Evolutionary conservation across 208 protist genomes (phyloP).

Genomic region (Porcisia hertigi): DNA sequence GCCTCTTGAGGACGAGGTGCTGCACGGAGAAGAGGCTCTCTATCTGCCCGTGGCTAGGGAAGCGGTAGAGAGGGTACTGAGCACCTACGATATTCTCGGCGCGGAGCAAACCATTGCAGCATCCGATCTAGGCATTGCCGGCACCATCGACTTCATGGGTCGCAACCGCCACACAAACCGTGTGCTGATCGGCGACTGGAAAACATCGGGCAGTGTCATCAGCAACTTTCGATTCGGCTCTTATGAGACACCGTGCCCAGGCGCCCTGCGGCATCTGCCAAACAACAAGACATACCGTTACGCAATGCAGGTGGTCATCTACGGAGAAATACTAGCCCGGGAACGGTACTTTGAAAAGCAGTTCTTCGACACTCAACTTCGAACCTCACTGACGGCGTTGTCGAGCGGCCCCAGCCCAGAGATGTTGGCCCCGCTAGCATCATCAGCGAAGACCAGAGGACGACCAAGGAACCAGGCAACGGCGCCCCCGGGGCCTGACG

Average conservation of each 20-base stretch:
- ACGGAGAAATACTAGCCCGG: slow-evolving; percentile 70
- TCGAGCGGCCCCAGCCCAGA: neutral
- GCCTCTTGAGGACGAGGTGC: slow-evolving; percentile 38
- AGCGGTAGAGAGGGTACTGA: slow-evolving; percentile 53
- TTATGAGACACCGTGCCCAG: slow-evolving; percentile 69
- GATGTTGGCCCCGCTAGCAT: neutral
- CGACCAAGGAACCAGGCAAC: neutral
- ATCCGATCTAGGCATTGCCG: slow-evolving; percentile 65
- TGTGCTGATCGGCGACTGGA: slow-evolving; percentile 89
- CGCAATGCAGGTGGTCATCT: slow-evolving; percentile 83
- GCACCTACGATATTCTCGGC: slow-evolving; percentile 61
- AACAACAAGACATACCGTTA: slow-evolving; percentile 87
- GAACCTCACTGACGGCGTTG: slow-evolving; percentile 16
- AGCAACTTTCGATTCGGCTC: slow-evolving; percentile 81
- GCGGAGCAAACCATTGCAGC: slow-evolving; percentile 77
- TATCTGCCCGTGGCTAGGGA: slow-evolving; percentile 68
- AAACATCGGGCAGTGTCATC: slow-evolving; percentile 76
- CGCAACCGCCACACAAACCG: slow-evolving; percentile 55
- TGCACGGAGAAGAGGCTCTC: slow-evolving; percentile 75
- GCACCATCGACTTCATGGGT: slow-evolving; percentile 84
- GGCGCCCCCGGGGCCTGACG: neutral
- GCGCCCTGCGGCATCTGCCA: slow-evolving; percentile 77
- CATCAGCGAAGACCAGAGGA: neutral
- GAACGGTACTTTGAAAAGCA: slow-evolving; percentile 68
- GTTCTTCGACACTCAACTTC: slow-evolving; percentile 64